Percentiles rank a stretch among this genome's conserved stretches.
These are phyloP conservation scores for Osmanthus fragrans DNA, from an alignment of 257 asterid species.

Conservation along the genomic window DNA sequence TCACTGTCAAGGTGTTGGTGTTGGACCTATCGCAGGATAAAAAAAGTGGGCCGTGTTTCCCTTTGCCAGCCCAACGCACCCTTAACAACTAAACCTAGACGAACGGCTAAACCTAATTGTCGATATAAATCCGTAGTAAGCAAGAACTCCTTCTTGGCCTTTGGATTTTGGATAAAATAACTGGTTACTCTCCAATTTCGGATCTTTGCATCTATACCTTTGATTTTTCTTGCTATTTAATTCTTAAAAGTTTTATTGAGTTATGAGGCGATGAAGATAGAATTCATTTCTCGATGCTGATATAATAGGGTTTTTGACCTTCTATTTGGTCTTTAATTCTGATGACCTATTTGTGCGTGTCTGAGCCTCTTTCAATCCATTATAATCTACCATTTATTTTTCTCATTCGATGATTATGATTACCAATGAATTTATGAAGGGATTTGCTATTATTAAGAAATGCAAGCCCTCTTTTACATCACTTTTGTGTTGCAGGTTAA, in stretches of 20 bases:
- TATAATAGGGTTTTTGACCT: constrained; percentile 16
- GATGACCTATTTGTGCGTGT: constrained; percentile 87
- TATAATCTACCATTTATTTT: no score
- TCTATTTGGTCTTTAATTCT: constrained; percentile 12
- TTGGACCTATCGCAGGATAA: not conserved
- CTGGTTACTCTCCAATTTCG: not conserved
- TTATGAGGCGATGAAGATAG: constrained; percentile 48
- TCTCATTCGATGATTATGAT: no score
- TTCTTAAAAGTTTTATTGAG: no score
- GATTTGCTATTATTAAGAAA: no score
- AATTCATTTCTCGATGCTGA: constrained; percentile 79
- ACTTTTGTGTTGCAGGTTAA: not conserved
- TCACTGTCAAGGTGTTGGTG: not conserved
- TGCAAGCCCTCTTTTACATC: no score
- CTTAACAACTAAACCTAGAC: not conserved
- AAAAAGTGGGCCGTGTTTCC: not conserved
- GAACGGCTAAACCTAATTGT: not conserved
- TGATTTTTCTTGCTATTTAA: not conserved
- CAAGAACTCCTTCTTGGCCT: no score
- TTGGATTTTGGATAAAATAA: no score
- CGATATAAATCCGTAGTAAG: no score
- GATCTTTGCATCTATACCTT: no score
- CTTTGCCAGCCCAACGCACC: no score
- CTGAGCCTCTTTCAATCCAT: constrained; percentile 50
- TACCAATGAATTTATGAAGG: no score